Evolutionary conservation across 2,329 filamentous ascomycete genomes (phyloP), one percentile per base, ranked within the genome.

Genomic region (Fusarium udum): DNA sequence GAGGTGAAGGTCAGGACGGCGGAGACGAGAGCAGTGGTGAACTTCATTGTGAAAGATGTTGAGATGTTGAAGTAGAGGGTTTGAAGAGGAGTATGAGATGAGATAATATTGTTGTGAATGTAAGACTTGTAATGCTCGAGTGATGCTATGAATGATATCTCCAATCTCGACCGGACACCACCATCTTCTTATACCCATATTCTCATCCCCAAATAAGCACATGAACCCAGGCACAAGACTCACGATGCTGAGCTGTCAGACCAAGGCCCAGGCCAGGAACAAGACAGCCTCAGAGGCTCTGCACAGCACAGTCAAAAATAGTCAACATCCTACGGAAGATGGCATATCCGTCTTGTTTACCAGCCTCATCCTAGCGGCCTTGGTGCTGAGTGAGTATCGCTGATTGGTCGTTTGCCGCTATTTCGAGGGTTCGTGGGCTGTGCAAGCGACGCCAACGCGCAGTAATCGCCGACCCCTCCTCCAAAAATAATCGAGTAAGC

Each of bases 1-100:
- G 83, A 79, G 68, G 81, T 79, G 60, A 82, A 80, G 65, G 83
- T 83, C 80, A 87, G 69, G 73, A 85, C 75, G 78, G 82, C 77
- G 43, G 82, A 75, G 66, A 81, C 74, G 73, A 80, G 72, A 60
- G 80, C 64, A 45, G 80, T 67, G n/a, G 75, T 72, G 70, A 78
- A 78, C 64, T 75, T 65, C 76, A 78, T 76, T 60, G 74, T 83
- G 78, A 80, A 79, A 49, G 76, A 83, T 85, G 28, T 32, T 45
- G 48, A 14, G 45, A 26, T 34, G 20, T 51, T 15, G 26, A 28
- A 13, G 46, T 63, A 32, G 4, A 34, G 11, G 6, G 16, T 16
- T 48, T 32, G n/a, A 37, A 6, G 20, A 16, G 26, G n/a, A 42
- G 26, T 32, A 31, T 39, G 31, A 60, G 46, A 40, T 48, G 45